Conservation (phyloP, 352 stramenopile genomes). For the Phytophthora europaea region DNA sequence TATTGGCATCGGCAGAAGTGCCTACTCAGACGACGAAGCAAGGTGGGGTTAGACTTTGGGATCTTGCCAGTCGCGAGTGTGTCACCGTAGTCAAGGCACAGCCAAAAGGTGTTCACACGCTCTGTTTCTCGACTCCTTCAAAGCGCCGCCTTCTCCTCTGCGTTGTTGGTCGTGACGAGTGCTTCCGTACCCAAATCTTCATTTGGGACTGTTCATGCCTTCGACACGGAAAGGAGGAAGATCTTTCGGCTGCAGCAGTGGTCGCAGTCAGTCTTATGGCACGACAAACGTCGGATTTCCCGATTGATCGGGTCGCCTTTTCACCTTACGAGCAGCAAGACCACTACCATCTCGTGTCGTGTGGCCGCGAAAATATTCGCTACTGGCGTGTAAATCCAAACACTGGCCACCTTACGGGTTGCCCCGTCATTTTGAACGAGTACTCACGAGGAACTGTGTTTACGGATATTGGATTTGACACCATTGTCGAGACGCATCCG, state of each 20-base stretch:
- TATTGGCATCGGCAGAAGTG: slow-evolving; percentile 61
- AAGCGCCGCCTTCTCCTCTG: slow-evolving; percentile 54
- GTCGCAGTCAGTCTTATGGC: slow-evolving; percentile 58
- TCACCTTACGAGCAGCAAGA: slow-evolving; percentile 80
- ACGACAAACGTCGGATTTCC: slow-evolving; percentile 90
- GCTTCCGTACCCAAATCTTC: slow-evolving; percentile 76
- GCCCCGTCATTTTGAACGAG: slow-evolving; percentile 90
- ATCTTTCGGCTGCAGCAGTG: background rate
- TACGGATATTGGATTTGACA: slow-evolving; percentile 89
- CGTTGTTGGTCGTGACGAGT: slow-evolving; percentile 69
- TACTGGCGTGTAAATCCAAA: slow-evolving; percentile 86
- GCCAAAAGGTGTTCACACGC: slow-evolving; percentile 49
- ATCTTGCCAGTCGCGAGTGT: slow-evolving; percentile 53
- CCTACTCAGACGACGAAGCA: slow-evolving; percentile 36
- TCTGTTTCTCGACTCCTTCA: slow-evolving; percentile 58
- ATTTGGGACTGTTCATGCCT: slow-evolving; percentile 73
- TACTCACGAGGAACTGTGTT: slow-evolving; percentile 90
- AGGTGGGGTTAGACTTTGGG: slow-evolving; percentile 64
- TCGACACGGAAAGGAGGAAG: slow-evolving; percentile 1
- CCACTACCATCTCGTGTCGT: slow-evolving; percentile 84
- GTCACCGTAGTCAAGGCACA: slow-evolving; percentile 60
- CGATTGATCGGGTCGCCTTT: slow-evolving; percentile 77
- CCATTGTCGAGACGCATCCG: slow-evolving; percentile 61
- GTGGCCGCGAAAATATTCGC: slow-evolving; percentile 92
- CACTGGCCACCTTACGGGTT: slow-evolving; percentile 72